Evolutionary conservation across 257 asterid genomes (phyloP).

Genomic region (Rubia yunnanensis): DNA sequence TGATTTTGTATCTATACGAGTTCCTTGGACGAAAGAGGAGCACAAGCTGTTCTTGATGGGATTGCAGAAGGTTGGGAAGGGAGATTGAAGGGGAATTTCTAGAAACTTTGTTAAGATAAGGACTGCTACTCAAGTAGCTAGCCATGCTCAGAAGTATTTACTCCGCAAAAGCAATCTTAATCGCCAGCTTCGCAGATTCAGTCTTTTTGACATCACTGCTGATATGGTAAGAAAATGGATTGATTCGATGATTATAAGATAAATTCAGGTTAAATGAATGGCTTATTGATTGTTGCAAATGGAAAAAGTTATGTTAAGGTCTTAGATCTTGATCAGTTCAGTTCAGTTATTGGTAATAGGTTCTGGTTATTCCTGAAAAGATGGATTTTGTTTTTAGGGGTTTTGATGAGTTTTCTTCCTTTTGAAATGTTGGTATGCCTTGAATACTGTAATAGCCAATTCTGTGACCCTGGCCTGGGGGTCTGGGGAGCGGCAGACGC

Average conservation of each 20-base stretch:
- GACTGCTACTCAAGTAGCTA: slow-evolving; percentile 91
- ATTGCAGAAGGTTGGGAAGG: slow-evolving; percentile 69
- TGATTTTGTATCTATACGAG: slow-evolving; percentile 30
- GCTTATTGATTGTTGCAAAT: background rate
- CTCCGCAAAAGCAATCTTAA: slow-evolving; percentile 62
- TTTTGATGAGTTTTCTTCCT: background rate
- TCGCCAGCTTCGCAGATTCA: slow-evolving; percentile 81
- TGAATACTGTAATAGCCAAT: too few species aligned
- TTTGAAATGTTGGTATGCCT: too few species aligned
- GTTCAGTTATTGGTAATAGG: background rate
- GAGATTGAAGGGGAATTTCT: slow-evolving; percentile 92
- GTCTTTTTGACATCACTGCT: slow-evolving; percentile 86
- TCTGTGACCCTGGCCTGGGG: too few species aligned
- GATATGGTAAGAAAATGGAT: slow-evolving; percentile 47
- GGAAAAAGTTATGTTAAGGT: background rate
- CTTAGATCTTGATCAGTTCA: background rate
- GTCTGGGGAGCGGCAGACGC: too few species aligned
- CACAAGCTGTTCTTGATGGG: slow-evolving; percentile 79
- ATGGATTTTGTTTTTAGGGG: background rate
- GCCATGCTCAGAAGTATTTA: slow-evolving; percentile 89
- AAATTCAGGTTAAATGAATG: background rate
- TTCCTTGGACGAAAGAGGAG: slow-evolving; percentile 90
- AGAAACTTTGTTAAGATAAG: slow-evolving; percentile 77
- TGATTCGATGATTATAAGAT: background rate
- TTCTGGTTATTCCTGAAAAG: background rate